A percentile compares a stretch with the other conserved stretches of the same genome.
Evolutionary conservation across 139 green algal genomes (phyloP).

Genomic region (Tetratostichococcus sp.): DNA sequence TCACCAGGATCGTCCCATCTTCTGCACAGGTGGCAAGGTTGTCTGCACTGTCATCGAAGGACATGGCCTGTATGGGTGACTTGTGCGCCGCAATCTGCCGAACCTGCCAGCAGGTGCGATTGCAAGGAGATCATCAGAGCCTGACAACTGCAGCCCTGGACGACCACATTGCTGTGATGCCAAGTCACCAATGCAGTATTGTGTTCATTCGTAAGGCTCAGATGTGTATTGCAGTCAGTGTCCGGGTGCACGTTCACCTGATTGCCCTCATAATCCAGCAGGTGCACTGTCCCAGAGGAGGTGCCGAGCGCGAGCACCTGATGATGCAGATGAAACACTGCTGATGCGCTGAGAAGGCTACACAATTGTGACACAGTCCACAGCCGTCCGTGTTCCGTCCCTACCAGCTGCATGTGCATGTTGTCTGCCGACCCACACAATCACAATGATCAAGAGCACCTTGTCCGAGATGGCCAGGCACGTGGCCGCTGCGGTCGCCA

Average conservation of each 20-base stretch:
- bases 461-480: slow-evolving; percentile 78
- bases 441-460: not conserved
- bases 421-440: too few species aligned
- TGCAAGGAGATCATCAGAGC: not conserved
- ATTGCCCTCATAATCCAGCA: slow-evolving; percentile 86
- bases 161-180: too few species aligned
- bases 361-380: too few species aligned
- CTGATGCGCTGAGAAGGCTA: too few species aligned
- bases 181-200: too few species aligned
- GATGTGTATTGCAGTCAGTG: not conserved
- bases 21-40: slow-evolving; percentile 74
- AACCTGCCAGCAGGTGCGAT: slow-evolving; percentile 28
- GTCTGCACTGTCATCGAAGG: slow-evolving; percentile 76
- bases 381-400: too few species aligned
- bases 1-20: slow-evolving; percentile 73
- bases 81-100: slow-evolving; percentile 50
- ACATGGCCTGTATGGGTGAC: slow-evolving; percentile 64
- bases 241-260: slow-evolving; percentile 41
- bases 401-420: too few species aligned
- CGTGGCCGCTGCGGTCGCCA: slow-evolving; percentile 30
- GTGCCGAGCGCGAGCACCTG: slow-evolving; percentile 80
- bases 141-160: not conserved
- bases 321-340: too few species aligned
- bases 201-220: not conserved
- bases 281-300: slow-evolving; percentile 57